Evolutionary conservation across 2,329 filamentous ascomycete species (phyloP).

Genomic region (Colletotrichum trifolii): DNA sequence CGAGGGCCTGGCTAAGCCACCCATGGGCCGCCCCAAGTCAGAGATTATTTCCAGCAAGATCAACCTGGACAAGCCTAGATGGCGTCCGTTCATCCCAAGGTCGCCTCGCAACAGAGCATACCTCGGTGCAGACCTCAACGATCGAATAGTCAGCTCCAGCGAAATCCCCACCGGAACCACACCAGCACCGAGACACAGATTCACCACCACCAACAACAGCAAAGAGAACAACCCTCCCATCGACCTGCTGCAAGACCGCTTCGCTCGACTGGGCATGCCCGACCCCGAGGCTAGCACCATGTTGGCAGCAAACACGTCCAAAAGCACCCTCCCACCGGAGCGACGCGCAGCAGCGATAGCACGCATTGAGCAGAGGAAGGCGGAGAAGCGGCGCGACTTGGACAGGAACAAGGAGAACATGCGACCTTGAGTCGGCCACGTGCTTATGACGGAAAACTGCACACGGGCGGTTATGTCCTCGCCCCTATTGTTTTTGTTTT

Average conservation of each 20-base stretch:
- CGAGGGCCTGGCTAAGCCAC: constrained; percentile 12
- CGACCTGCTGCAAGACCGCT: constrained; percentile 59
- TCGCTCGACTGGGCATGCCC: constrained; percentile 56
- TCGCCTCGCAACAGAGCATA: constrained; percentile 52
- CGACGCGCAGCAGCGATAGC: constrained; percentile 65
- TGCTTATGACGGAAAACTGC: background rate
- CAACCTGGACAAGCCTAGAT: constrained; percentile 48
- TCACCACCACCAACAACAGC: constrained; percentile 15
- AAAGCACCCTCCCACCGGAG: constrained; percentile 59
- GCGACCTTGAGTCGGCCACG: constrained; percentile 44
- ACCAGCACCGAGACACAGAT: constrained; percentile 41
- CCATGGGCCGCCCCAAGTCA: constrained; percentile 18
- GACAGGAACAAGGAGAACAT: constrained; percentile 64
- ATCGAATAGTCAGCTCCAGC: constrained; percentile 45
- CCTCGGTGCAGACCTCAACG: constrained; percentile 47
- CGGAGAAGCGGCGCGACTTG: constrained; percentile 57
- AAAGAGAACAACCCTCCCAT: constrained; percentile 48
- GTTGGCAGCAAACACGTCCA: constrained; percentile 52
- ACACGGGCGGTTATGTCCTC: constrained; percentile 23
- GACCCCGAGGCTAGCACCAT: constrained; percentile 46
- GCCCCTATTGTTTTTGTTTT: constrained; percentile 19
- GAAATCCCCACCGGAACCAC: constrained; percentile 40
- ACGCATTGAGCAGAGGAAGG: constrained; percentile 63
- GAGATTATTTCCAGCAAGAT: constrained; percentile 29
- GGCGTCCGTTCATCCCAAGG: constrained; percentile 56